phyloP scores from a whole-genome alignment of 345 rosid species.

The Hypericum perforatum region DNA sequence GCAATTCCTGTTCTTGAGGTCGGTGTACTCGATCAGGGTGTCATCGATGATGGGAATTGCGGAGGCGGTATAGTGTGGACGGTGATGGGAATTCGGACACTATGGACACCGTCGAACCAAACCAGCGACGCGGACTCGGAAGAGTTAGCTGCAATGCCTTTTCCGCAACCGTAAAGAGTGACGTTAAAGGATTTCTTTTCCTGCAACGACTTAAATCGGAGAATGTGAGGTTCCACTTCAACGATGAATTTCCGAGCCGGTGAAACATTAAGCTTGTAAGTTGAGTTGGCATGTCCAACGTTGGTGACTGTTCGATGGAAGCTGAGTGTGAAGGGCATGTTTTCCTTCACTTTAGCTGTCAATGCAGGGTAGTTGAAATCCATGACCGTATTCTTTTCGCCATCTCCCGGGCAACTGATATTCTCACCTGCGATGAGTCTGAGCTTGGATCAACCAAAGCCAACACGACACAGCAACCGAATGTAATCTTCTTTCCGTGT shows the following conservation, averaged over 20 bases:
- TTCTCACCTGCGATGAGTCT: constrained; percentile 23
- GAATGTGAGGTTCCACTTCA: constrained; percentile 29
- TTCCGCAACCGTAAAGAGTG: no score
- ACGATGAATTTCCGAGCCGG: constrained; percentile 12
- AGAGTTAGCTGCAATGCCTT: no score
- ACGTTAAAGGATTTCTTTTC: constrained; percentile 42
- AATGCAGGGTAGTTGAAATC: constrained; percentile 56
- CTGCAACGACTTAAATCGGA: constrained; percentile 21
- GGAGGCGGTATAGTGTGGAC: no score
- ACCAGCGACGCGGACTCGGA: no score
- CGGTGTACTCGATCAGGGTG: no score
- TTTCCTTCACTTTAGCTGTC: constrained; percentile 14
- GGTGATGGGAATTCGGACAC: no score
- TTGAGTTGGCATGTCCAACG: constrained; percentile 32
- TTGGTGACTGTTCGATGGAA: constrained; percentile 51
- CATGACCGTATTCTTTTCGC: no score
- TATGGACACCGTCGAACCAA: no score
- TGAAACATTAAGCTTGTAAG: constrained; percentile 26
- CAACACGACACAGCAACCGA: constrained; percentile 32
- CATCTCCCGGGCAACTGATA: constrained; percentile 28
- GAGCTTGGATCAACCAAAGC: constrained; percentile 13
- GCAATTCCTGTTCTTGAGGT: no score
- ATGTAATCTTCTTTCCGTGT: constrained; percentile 24
- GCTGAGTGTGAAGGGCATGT: constrained; percentile 12
- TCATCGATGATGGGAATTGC: no score